A percentile compares a stretch with the other conserved stretches of the same genome.
These are phyloP conservation scores for Fusarium nygamai DNA, from an alignment of 2,329 filamentous ascomycete genomes.

Conservation along the genomic window DNA sequence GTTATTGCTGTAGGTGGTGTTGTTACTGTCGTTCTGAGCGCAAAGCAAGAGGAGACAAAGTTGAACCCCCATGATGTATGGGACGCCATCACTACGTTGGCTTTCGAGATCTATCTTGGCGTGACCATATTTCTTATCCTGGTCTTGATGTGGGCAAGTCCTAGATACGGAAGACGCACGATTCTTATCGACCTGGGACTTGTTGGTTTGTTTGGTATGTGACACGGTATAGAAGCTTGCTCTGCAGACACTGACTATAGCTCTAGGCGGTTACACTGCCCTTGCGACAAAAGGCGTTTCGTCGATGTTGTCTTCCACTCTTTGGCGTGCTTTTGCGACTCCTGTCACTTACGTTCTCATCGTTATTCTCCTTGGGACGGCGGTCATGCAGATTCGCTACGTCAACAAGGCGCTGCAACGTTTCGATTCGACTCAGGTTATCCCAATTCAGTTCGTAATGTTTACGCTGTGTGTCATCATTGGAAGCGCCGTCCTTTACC, in stretches of 20 bases:
- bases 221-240: not conserved
- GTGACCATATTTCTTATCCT: conserved; percentile 79
- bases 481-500: conserved; percentile 91
- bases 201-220: conserved; percentile 89
- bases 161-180: conserved; percentile 82
- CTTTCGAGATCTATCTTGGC: conserved; percentile 89
- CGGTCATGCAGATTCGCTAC: conserved; percentile 97
- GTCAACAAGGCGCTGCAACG: conserved; percentile 88
- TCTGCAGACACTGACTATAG: conserved; percentile 10
- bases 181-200: conserved; percentile 94
- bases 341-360: conserved; percentile 91
- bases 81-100: conserved; percentile 85
- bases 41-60: conserved; percentile 88
- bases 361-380: conserved; percentile 81
- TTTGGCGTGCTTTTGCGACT: conserved; percentile 89
- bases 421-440: conserved; percentile 97
- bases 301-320: conserved; percentile 89
- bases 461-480: conserved; percentile 97
- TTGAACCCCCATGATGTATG: conserved; percentile 91
- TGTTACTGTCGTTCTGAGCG: conserved; percentile 91
- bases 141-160: conserved; percentile 82
- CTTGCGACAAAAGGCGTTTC: conserved; percentile 96
- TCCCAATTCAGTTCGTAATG: conserved; percentile 95
- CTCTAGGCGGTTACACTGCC: conserved; percentile 88
- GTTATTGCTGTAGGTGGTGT: conserved; percentile 87